phyloP scores from a whole-genome alignment of 257 asterid species.

The Gynochthodes officinalis region DNA sequence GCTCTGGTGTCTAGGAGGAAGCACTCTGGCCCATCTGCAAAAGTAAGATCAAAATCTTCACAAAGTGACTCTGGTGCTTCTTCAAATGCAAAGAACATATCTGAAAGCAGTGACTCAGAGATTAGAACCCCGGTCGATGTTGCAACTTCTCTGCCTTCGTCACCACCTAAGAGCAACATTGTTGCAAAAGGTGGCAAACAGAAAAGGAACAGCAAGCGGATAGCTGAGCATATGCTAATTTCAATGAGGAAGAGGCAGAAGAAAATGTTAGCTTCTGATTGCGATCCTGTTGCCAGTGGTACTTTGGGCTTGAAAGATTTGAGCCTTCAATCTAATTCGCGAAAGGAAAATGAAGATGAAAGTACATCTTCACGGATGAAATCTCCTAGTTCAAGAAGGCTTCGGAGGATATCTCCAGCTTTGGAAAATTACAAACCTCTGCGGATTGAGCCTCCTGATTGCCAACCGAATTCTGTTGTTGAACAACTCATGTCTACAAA shows the following conservation, averaged over 20 bases:
- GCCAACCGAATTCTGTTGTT: conserved; percentile 12
- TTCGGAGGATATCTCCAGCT: conserved; percentile 40
- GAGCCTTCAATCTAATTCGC: conserved; percentile 37
- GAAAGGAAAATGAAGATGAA: conserved; percentile 26
- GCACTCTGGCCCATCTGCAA: conserved; percentile 21
- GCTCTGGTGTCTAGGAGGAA: conserved; percentile 52
- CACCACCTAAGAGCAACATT: conserved; percentile 43
- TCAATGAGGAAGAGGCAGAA: conserved; percentile 66
- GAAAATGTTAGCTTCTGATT: conserved; percentile 50
- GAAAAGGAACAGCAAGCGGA: conserved; percentile 84
- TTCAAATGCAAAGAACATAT: conserved; percentile 31
- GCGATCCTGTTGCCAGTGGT: conserved; percentile 52
- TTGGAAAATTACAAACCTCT: conserved; percentile 11
- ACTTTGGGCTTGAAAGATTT: conserved; percentile 42
- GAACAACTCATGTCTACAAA: conserved; percentile 32
- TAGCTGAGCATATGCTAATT: conserved; percentile 72
- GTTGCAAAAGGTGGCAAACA: conserved; percentile 44
- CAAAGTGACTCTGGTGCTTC: conserved; percentile 64
- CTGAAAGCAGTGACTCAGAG: conserved; percentile 58
- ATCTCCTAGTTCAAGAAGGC: conserved; percentile 51
- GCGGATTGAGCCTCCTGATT: conserved; percentile 41
- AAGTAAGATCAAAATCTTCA: conserved; percentile 60
- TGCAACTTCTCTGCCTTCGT: conserved; percentile 23
- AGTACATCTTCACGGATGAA: conserved; percentile 39
- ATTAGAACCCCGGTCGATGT: conserved; percentile 42